Evolutionary conservation across 495 filamentous ascomycete genomes (phyloP).

Genomic region (Aspergillus steynii): DNA sequence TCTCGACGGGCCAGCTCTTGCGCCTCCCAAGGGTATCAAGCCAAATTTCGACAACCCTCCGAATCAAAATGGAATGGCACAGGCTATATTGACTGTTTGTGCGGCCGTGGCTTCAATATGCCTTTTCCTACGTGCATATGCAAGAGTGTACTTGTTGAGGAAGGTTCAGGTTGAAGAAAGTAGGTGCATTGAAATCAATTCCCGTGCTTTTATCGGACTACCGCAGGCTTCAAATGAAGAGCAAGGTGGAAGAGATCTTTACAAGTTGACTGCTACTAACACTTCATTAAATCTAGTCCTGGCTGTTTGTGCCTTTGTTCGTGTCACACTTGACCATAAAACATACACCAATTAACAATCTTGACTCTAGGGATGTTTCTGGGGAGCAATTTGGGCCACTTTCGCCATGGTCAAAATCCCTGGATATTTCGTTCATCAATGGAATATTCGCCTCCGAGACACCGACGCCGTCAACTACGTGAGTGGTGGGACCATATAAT

Average conservation of each 20-base stretch:
- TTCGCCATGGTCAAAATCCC: conserved; percentile 15
- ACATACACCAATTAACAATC: background rate
- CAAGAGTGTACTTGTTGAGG: conserved; percentile 18
- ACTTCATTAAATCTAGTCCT: conserved; percentile 2
- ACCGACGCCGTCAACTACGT: conserved; percentile 21
- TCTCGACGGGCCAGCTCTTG: conserved; percentile 20
- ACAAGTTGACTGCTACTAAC: no score
- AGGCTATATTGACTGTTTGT: conserved; percentile 14
- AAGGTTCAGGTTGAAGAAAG: conserved; percentile 19
- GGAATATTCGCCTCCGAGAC: conserved; percentile 24
- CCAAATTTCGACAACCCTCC: conserved; percentile 25
- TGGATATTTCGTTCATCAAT: conserved; percentile 27
- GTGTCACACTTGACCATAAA: no score
- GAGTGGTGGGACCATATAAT: background rate
- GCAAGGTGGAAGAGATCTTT: no score
- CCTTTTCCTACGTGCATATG: conserved; percentile 19
- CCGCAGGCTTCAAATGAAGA: no score
- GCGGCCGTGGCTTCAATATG: conserved; percentile 20
- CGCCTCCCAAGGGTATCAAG: conserved; percentile 18
- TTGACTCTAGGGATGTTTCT: conserved; percentile 15
- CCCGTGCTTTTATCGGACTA: no score
- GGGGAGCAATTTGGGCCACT: conserved; percentile 18
- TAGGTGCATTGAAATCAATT: conserved; percentile 4
- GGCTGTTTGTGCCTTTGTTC: conserved; percentile 3
- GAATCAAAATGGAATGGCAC: conserved; percentile 19